phyloP scores from a whole-genome alignment of 495 filamentous ascomycete species.

The Aspergillus indologenus region DNA sequence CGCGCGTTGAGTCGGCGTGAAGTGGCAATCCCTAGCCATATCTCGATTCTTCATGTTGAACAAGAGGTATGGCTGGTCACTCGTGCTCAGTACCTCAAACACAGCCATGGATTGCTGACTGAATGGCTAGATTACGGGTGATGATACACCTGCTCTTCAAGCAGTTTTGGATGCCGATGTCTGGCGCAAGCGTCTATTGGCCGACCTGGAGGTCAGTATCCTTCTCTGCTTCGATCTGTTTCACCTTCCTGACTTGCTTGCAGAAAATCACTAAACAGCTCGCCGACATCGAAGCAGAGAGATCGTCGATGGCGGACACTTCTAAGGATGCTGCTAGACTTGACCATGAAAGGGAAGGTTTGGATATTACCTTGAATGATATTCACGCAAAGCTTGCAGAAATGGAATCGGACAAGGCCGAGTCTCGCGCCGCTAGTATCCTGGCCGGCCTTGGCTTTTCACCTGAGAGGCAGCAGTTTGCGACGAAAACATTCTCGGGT shows the following conservation, averaged over 20 bases:
- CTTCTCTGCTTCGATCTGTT: constrained; percentile 17
- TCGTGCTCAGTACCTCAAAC: constrained; percentile 2
- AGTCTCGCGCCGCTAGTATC: constrained; percentile 91
- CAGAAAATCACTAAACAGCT: constrained; percentile 83
- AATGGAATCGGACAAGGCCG: constrained; percentile 99
- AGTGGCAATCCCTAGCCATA: constrained; percentile 89
- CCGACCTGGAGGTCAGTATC: constrained; percentile 73
- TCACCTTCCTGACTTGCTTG: not conserved
- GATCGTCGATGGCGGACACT: constrained; percentile 78
- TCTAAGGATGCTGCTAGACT: constrained; percentile 79
- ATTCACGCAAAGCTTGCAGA: constrained; percentile 90
- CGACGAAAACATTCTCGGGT: constrained; percentile 97
- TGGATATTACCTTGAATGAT: constrained; percentile 84
- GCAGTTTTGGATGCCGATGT: constrained; percentile 97
- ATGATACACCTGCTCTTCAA: constrained; percentile 93
- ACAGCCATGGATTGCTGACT: constrained; percentile 5
- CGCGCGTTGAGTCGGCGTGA: constrained; percentile 91
- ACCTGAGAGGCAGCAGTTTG: constrained; percentile 81
- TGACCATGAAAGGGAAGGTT: constrained; percentile 81
- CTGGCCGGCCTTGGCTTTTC: constrained; percentile 97
- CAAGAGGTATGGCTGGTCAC: constrained; percentile 67
- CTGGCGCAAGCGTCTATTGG: constrained; percentile 93
- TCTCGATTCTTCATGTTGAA: constrained; percentile 98
- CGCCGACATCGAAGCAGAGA: constrained; percentile 72
- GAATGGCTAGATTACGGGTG: constrained; percentile 71